phyloP scores from a whole-genome alignment of 257 asterid genomes.

The Dorcoceras hygrometricum region DNA sequence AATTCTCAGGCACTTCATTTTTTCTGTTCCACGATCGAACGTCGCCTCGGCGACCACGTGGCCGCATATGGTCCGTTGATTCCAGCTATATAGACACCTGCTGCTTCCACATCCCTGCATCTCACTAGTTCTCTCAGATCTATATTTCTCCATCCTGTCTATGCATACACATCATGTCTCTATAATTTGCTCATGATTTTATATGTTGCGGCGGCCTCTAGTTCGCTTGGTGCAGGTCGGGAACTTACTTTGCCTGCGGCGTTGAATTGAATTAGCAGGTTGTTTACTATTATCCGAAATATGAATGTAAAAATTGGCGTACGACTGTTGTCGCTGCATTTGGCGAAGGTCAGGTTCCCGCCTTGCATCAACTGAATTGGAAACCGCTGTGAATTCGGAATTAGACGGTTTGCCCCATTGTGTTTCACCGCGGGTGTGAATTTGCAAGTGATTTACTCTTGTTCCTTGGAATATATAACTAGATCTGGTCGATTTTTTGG shows the following conservation, averaged over 20 bases:
- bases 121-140: background rate
- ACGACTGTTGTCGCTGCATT: background rate
- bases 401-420: background rate
- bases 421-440: background rate
- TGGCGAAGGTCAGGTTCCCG: slow-evolving; percentile 19
- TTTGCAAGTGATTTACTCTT: background rate
- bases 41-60: background rate
- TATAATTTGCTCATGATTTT: background rate
- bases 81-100: background rate
- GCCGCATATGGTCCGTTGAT: background rate
- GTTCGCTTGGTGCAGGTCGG: slow-evolving; percentile 63
- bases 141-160: background rate
- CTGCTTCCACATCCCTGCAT: background rate
- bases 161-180: background rate
- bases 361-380: slow-evolving; percentile 39
- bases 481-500: background rate
- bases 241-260: slow-evolving; percentile 17
- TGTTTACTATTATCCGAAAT: no score
- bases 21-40: background rate
- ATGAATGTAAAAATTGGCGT: background rate
- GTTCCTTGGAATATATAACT: background rate
- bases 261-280: no score
- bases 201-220: slow-evolving; percentile 40
- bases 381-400: slow-evolving; percentile 15
- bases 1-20: background rate